Evolutionary conservation across 176 grass and related monocot species (phyloP).

Genomic region (Cocos nucifera): DNA sequence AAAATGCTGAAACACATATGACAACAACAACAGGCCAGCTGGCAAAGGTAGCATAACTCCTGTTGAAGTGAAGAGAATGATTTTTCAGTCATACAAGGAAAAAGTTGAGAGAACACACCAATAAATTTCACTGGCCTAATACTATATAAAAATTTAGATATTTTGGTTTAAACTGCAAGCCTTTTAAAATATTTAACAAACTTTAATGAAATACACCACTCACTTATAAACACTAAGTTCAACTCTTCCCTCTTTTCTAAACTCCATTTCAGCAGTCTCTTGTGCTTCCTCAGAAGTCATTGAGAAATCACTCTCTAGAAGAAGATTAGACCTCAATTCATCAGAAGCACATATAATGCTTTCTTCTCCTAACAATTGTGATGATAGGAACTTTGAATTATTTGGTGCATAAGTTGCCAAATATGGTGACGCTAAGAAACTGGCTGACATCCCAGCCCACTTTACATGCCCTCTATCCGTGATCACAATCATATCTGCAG

Average conservation of each 20-base stretch:
- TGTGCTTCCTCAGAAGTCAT: slow-evolving; percentile 30
- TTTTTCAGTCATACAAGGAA: no score
- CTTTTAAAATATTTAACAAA: no score
- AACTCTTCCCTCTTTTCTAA: slow-evolving; percentile 80
- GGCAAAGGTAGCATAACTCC: slow-evolving; percentile 61
- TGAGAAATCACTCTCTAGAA: slow-evolving; percentile 28
- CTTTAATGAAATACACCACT: slow-evolving; percentile 24
- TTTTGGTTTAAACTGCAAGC: no score
- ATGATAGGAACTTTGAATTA: slow-evolving; percentile 33
- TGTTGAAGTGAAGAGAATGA: slow-evolving; percentile 18
- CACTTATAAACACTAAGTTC: slow-evolving; percentile 78
- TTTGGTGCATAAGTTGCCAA: slow-evolving; percentile 42
- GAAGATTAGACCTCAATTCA: slow-evolving; percentile 29
- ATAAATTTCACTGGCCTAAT: no score
- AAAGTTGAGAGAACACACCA: no score
- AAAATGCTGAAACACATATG: slow-evolving; percentile 59
- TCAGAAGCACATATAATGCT: slow-evolving; percentile 14
- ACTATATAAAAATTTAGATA: no score
- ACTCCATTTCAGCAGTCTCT: slow-evolving; percentile 42
- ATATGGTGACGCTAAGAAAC: slow-evolving; percentile 59
- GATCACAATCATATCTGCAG: slow-evolving; percentile 80
- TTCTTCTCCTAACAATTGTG: slow-evolving; percentile 27
- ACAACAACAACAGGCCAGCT: slow-evolving; percentile 53
- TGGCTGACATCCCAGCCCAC: slow-evolving; percentile 56
- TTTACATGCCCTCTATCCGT: slow-evolving; percentile 61